Evolutionary conservation across 805 yeast genomes (phyloP).

Genomic region (Groenewaldozyma tartarivorans): DNA sequence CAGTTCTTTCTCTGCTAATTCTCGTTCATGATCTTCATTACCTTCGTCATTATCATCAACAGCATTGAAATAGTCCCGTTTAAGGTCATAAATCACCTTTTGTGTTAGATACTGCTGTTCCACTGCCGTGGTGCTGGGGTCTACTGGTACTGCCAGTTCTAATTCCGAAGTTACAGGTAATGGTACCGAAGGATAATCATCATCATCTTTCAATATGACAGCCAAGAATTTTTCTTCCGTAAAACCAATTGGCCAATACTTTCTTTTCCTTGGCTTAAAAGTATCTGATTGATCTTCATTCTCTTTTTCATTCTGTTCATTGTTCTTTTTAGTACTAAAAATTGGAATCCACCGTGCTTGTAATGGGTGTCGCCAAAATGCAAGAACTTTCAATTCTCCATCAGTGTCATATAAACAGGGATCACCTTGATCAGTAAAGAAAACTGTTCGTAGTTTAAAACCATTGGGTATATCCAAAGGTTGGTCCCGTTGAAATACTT

Average conservation of each 20-base stretch:
- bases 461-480: slow-evolving; percentile 28
- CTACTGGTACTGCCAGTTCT: slow-evolving; percentile 58
- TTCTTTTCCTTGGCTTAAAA: slow-evolving; percentile 47
- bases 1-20: slow-evolving; percentile 43
- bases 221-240: slow-evolving; percentile 62
- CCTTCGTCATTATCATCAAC: slow-evolving; percentile 25
- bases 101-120: slow-evolving; percentile 22
- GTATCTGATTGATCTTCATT: slow-evolving; percentile 35
- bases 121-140: slow-evolving; percentile 15
- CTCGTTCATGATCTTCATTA: slow-evolving; percentile 29
- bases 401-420: slow-evolving; percentile 82
- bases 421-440: slow-evolving; percentile 82
- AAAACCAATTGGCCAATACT: slow-evolving; percentile 83
- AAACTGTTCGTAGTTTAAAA: slow-evolving; percentile 48
- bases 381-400: slow-evolving; percentile 58
- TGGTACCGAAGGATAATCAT: slow-evolving; percentile 70
- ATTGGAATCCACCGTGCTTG: slow-evolving; percentile 87
- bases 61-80: slow-evolving; percentile 20
- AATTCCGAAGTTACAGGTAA: slow-evolving; percentile 76
- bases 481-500: slow-evolving; percentile 27
- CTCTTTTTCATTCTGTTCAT: not conserved
- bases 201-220: slow-evolving; percentile 59
- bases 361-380: slow-evolving; percentile 66
- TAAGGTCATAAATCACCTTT: slow-evolving; percentile 17
- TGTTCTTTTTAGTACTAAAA: slow-evolving; percentile 33